Percentiles rank a stretch among this genome's conserved stretches.
phyloP scores from a whole-genome alignment of 1,284 basidiomycete genomes.

The Fomitopsis pinicola region DNA sequence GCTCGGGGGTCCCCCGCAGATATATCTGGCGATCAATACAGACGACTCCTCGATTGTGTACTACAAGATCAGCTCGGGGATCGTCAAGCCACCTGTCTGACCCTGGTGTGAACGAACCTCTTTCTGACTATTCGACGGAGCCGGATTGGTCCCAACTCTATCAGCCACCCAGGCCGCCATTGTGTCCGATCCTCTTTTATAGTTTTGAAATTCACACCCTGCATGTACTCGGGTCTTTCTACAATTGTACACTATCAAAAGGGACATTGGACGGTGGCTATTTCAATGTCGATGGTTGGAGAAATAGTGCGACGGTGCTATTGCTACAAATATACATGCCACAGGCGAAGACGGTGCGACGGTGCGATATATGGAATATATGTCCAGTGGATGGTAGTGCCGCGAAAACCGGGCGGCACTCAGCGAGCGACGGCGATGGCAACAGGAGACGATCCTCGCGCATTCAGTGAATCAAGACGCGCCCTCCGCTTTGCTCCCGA shows the following conservation, averaged over 20 bases:
- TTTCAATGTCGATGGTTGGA: not conserved
- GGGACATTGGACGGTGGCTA: not conserved
- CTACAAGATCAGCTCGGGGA: constrained; percentile 72
- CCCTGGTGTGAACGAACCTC: not conserved
- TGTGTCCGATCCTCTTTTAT: not conserved
- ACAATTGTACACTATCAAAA: not conserved
- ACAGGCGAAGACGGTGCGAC: not conserved
- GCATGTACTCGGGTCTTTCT: not conserved
- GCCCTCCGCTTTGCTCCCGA: constrained; percentile 18
- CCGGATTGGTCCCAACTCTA: not conserved
- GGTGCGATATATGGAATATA: not conserved
- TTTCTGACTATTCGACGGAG: not conserved
- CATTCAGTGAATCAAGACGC: constrained; percentile 22
- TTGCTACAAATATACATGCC: not conserved
- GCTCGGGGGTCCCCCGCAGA: constrained; percentile 41
- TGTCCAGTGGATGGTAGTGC: not conserved
- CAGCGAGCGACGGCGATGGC: not conserved
- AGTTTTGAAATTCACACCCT: not conserved
- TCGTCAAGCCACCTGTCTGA: constrained; percentile 66
- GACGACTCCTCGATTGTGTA: constrained; percentile 80
- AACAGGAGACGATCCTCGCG: not conserved
- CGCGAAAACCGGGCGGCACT: not conserved
- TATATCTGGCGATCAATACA: constrained; percentile 68
- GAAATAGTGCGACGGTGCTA: not conserved
- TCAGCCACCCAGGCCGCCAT: not conserved